Percentiles rank a stretch among this genome's conserved stretches.
These are phyloP conservation scores for Pichia occidentalis DNA, from an alignment of 805 yeast genomes.

Conservation along the genomic window DNA sequence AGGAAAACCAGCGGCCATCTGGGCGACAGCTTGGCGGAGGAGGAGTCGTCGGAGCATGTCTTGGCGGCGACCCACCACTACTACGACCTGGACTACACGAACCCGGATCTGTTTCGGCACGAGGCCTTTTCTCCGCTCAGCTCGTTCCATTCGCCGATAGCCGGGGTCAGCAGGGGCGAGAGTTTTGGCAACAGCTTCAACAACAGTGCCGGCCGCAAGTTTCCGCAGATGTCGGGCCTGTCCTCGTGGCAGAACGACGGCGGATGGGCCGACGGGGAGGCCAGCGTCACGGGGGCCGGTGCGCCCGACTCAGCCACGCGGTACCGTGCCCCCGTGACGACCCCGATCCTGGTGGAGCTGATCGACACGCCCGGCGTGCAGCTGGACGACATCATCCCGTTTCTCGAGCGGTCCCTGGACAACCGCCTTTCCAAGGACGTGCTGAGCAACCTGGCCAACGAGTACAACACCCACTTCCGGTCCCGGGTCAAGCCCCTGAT, in stretches of 20 bases:
- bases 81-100: constrained; percentile 26
- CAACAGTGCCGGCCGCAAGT: constrained; percentile 5
- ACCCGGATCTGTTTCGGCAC: constrained; percentile 19
- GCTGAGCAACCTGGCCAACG: constrained; percentile 40
- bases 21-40: too few species aligned
- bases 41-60: constrained; percentile 5
- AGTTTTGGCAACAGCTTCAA: constrained; percentile 8
- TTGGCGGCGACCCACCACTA: constrained; percentile 18
- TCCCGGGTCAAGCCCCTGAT: constrained; percentile 53
- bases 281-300: too few species aligned
- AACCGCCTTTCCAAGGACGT: constrained; percentile 53
- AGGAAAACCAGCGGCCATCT: background rate
- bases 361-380: constrained; percentile 72
- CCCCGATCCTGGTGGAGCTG: constrained; percentile 61
- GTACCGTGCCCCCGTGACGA: constrained; percentile 43
- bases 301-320: constrained; percentile 11
- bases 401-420: constrained; percentile 64
- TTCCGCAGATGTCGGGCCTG: background rate
- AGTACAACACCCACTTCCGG: constrained; percentile 18
- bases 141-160: constrained; percentile 14
- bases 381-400: constrained; percentile 63
- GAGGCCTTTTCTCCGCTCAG: constrained; percentile 9
- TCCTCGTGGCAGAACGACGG: background rate
- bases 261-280: too few species aligned
- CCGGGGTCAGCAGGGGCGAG: constrained; percentile 11